Conservation (phyloP, 2,329 filamentous ascomycete species). For the Albifimbria verrucaria region DNA sequence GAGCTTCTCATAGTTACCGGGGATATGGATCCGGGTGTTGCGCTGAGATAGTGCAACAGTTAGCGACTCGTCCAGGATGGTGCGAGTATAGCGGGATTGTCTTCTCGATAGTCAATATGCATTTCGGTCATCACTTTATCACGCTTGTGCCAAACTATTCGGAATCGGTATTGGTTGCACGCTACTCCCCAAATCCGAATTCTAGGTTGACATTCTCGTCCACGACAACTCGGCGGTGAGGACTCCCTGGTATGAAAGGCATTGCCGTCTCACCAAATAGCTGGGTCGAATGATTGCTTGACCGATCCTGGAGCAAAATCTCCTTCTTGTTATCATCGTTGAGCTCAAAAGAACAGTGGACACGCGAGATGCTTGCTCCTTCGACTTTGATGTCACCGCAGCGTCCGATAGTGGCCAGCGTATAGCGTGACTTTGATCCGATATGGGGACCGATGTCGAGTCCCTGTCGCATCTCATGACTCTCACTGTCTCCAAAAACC, state of each 20-base stretch:
- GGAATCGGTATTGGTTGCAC: background rate
- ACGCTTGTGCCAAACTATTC: background rate
- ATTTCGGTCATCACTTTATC: background rate
- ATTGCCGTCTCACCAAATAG: background rate
- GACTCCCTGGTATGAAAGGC: background rate
- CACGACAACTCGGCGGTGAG: conserved; percentile 1
- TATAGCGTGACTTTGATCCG: background rate
- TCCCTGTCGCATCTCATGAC: background rate
- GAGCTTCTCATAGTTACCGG: background rate
- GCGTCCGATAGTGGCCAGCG: conserved; percentile 2
- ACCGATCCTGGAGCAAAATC: conserved; percentile 1
- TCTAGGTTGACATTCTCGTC: background rate
- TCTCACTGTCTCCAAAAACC: background rate
- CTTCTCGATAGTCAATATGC: background rate
- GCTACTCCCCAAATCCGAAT: background rate
- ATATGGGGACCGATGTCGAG: conserved; percentile 1
- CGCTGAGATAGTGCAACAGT: background rate
- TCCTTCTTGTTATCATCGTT: background rate
- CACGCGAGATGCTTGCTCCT: background rate
- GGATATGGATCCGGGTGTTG: background rate
- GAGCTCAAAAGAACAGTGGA: conserved; percentile 2
- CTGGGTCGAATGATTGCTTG: background rate
- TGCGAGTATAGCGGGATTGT: background rate
- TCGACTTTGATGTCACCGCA: background rate
- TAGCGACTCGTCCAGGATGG: background rate